Evolutionary conservation across 2,329 filamentous ascomycete genomes (phyloP), one percentile per base, ranked within the genome.

Genomic region (Teratosphaeriaceae sp.): DNA sequence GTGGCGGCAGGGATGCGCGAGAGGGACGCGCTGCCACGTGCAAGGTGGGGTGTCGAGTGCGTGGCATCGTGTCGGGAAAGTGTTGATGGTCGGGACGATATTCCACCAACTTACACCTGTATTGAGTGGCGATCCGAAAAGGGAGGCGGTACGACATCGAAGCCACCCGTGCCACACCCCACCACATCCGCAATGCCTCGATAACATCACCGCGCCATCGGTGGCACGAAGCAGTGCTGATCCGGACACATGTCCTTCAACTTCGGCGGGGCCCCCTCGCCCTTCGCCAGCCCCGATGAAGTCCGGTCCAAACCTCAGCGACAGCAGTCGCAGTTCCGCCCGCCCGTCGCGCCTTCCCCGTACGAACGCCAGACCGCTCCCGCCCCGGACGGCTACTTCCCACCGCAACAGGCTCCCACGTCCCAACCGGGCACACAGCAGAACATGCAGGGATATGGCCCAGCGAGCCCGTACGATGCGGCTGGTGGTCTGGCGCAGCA

Each of bases 401-500:
- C 31, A 9, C 66, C 65, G 11, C 66, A 67, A 50, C 47, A 54
- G 30, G 43, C 51, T 24, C 11, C 36, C 44, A 39, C 41, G 43
- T 15, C 44, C 43, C 37, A 39, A 18, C 22, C 35, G 30, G 55
- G 55, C 22, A 49, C n/a, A 4, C 35, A n/a, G 24, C 37, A 47
- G 33, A 48, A 43, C 13, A 43, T 43, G 41, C 40, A 43, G 42
- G 40, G 37, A 26, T 53, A 53, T 26, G 48, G 45, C 12, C 57
- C 54, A 47, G 53, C 29, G 9, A 29, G 53, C 33, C 47, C 46
- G 33, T 42, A 52, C 44, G 35, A 46, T 45, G 40, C 38, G 39
- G 51, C 69, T 50, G 60, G 54, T 58, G 72, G 70, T 13, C 63
- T 88, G 46, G 75, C 80, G 36, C 75, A 80, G 43, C 88, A 94